Evolutionary conservation across 2,329 filamentous ascomycete genomes (phyloP), one percentile per base, ranked within the genome.

Genomic region (Dactylellina cionopaga): DNA sequence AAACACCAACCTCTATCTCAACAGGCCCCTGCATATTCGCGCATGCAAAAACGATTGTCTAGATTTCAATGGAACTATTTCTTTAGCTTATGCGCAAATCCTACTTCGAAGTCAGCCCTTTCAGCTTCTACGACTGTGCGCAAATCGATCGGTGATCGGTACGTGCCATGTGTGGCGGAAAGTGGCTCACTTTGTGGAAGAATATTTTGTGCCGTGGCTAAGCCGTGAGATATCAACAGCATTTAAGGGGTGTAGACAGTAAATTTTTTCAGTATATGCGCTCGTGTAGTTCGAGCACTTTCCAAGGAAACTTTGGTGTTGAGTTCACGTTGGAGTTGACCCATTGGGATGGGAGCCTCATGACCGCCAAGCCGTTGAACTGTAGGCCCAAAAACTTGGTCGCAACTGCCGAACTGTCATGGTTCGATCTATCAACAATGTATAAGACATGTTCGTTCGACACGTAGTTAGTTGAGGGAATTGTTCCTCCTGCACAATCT

Each of bases 141-240:
- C n/a, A n/a, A n/a, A n/a, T n/a, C n/a, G n/a, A n/a, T n/a, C n/a
- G 13, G 35, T 41, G 19, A 41, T 3, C n/a, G 11, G 35, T 17
- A 41, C n/a, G 5, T 41, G 35, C 3, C 35, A 7, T 3, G 9
- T 22, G 13, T 22, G 7, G 43, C 11, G 15, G 11, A 22, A n/a
- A 33, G 15, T 19, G 47, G 25, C 47, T 10, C 24, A 31, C 5
- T 52, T 6, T 7, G 13, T 43, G 9, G 39, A 43, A 6, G 2
- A 10, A 7, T 43, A 17, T 15, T 43, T 3, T 3, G 27, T 47
- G 43, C 43, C 43, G 43, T 25, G 43, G 43, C 43, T 47, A 55
- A 55, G 31, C 31, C 51, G 54, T 44, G 54, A 58, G 29, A 58
- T 37, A 58, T 15, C 17, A 58, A 37, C 54, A 35, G 44, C 54